Base-by-base conservation (phyloP, 129 eudicot genomes). In the Tagetes patula region DNA sequence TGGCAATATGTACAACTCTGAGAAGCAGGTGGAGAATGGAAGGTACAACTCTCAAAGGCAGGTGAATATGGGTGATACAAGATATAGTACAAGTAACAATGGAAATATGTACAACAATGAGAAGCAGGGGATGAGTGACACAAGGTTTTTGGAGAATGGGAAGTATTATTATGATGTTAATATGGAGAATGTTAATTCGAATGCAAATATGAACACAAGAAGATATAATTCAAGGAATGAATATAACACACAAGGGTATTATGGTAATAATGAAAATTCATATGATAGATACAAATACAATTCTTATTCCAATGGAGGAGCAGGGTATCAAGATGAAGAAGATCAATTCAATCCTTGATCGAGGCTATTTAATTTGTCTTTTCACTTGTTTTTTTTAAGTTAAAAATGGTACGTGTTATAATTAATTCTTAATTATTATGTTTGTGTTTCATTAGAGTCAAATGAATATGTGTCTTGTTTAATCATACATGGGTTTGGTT, bases 41-140 rank as follows among this genome's bases (percentile, higher is more conserved):
- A 61, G 67, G 67, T 61, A 61, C 43, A 77, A 69, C 76, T 33
- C 42, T 9, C n/a, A 34, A 39, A 70, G 33, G 63, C 63, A 67
- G 39, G 77, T 69, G 11, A 14, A 20, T 20, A 20, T 60, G 48
- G 43, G 65, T 43, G 65, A 65, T 14, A 49, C 34, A 1, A 60
- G 30, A 75, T 77, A 64, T 75, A 36, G 42, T 50, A 65, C 43
- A 71, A 72, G 33, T 27, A 67, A 47, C 68, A 79, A 70, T 48
- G 79, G 61, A 0, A 84, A 82, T 27, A 69, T 47, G 83, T 75
- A 79, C 79, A 82, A 81, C 87, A 63, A 54, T 31, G 70, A 75
- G 73, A 78, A 71, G 81, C 83, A 75, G 38, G 91, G 90, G 1
- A 88, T 87, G 92, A 87, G 92, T 80, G 92, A 88, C 70, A 82